These are phyloP conservation scores for Carallia brachiata DNA, from an alignment of 345 rosid species.

Conservation along the genomic window DNA sequence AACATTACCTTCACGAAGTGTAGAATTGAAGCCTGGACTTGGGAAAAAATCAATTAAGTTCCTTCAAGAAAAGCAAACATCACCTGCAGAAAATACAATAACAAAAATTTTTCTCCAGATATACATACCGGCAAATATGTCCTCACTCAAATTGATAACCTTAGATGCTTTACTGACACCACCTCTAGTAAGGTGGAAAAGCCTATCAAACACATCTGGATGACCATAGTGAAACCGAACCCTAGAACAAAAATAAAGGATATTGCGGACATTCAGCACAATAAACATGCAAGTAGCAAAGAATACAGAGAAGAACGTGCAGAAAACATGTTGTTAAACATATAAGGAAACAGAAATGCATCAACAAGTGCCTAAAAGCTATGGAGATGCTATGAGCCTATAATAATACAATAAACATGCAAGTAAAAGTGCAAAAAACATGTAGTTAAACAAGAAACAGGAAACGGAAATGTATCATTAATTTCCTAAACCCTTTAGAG, in stretches of 20 bases:
- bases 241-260: constrained; percentile 37
- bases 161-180: constrained; percentile 98
- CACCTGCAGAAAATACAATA: not conserved
- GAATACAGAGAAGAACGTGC: too few species aligned
- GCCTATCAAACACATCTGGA: constrained; percentile 98
- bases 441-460: too few species aligned
- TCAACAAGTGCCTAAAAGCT: too few species aligned
- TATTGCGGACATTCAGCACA: not conserved
- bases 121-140: constrained; percentile 88
- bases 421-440: too few species aligned
- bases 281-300: not conserved
- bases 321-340: too few species aligned
- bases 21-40: constrained; percentile 85
- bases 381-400: too few species aligned
- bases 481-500: too few species aligned
- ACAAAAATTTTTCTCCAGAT: not conserved
- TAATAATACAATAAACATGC: not conserved
- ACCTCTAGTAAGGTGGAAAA: constrained; percentile 96
- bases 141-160: constrained; percentile 96
- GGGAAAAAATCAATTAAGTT: constrained; percentile 9
- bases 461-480: too few species aligned
- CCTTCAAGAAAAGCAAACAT: constrained; percentile 1
- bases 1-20: constrained; percentile 99
- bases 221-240: constrained; percentile 99
- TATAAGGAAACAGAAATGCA: too few species aligned